Evolutionary conservation across 2,329 filamentous ascomycete species (phyloP).

Genomic region (Penicillium sp.): DNA sequence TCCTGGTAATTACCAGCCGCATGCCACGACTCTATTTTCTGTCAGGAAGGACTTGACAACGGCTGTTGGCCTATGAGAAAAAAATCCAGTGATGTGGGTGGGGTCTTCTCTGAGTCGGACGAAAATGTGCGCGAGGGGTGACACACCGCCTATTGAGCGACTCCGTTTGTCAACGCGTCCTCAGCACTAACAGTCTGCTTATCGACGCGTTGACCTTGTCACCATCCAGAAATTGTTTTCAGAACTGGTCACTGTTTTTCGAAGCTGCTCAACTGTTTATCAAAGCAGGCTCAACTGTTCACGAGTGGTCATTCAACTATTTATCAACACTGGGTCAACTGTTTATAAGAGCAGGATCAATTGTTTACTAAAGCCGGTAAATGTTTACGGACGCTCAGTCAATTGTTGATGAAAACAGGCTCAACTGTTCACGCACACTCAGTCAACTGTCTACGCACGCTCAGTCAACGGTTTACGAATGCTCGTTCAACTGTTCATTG

Average conservation of each 20-base stretch:
- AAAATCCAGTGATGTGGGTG: neutral
- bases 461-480: too few species aligned
- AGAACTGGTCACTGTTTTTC: neutral
- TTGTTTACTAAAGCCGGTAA: too few species aligned
- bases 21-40: neutral
- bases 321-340: too few species aligned
- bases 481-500: too few species aligned
- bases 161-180: neutral
- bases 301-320: neutral
- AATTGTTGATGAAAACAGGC: too few species aligned
- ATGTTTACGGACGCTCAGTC: too few species aligned
- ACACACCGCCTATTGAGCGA: neutral
- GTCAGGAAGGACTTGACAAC: neutral
- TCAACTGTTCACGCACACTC: too few species aligned
- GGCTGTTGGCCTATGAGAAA: neutral
- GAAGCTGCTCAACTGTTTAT: neutral
- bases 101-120: neutral
- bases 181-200: neutral
- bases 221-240: neutral
- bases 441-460: too few species aligned
- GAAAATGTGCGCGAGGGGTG: too few species aligned
- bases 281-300: neutral
- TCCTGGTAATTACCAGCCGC: neutral
- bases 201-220: neutral
- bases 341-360: too few species aligned